A percentile compares a stretch with the other conserved stretches of the same genome.
Evolutionary conservation across 139 green algal species (phyloP).

Genomic region (Spirogloea muscicola): DNA sequence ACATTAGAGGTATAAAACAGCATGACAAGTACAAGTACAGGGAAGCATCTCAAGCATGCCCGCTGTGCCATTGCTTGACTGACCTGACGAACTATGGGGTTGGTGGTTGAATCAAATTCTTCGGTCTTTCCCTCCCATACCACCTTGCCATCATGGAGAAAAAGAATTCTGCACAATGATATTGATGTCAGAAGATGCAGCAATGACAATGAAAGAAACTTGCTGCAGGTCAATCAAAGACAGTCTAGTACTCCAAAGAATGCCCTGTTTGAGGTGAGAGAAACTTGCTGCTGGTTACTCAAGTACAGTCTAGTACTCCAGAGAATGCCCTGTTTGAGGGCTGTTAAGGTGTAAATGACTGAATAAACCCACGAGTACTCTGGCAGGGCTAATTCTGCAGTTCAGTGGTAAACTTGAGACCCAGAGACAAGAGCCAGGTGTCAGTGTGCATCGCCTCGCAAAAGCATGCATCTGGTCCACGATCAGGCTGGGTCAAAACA

Average conservation of each 20-base stretch:
- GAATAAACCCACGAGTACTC: neutral
- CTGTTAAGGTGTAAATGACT: constrained; percentile 7
- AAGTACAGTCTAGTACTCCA: neutral
- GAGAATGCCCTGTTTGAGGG: neutral
- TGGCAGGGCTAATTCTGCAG: neutral
- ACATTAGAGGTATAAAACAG: constrained; percentile 12
- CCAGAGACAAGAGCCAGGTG: no score
- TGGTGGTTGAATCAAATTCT: constrained; percentile 90
- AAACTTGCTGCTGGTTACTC: neutral
- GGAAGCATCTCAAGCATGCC: neutral
- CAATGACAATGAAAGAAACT: constrained; percentile 6
- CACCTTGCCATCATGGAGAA: constrained; percentile 90
- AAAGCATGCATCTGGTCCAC: no score
- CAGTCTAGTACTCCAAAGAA: neutral
- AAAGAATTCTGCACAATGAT: constrained; percentile 84
- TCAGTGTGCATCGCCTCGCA: no score
- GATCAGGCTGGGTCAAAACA: no score
- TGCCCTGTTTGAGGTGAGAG: neutral
- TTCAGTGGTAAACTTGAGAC: no score
- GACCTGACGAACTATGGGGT: constrained; percentile 95
- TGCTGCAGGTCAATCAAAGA: neutral
- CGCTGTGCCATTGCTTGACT: constrained; percentile 38
- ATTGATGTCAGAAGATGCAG: neutral
- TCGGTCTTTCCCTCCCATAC: constrained; percentile 86
- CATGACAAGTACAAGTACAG: neutral